Percentiles rank a stretch among this genome's conserved stretches.
Evolutionary conservation across 129 eudicot species (phyloP).

Genomic region (Erigeron canadensis): DNA sequence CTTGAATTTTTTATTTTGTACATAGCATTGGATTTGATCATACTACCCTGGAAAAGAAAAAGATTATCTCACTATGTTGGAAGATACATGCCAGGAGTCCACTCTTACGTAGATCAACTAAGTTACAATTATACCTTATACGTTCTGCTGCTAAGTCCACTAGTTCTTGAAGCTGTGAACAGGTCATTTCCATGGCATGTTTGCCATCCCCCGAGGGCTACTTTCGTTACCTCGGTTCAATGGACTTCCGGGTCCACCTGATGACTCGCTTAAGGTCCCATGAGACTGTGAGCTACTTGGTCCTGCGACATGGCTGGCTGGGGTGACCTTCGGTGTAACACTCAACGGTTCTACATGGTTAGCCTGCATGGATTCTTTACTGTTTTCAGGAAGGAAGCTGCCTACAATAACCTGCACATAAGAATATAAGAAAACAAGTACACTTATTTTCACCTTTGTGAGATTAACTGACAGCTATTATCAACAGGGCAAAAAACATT

Average conservation of each 20-base stretch:
- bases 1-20: not conserved
- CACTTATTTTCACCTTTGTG: not conserved
- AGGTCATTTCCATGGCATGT: constrained; percentile 82
- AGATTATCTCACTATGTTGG: constrained; percentile 12
- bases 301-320: constrained; percentile 40
- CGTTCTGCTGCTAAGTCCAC: constrained; percentile 23
- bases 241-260: constrained; percentile 82
- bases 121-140: constrained; percentile 31
- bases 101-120: constrained; percentile 22
- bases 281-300: constrained; percentile 81
- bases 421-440: not conserved
- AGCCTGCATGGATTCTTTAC: constrained; percentile 41
- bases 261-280: constrained; percentile 77
- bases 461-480: not conserved
- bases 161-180: constrained; percentile 5
- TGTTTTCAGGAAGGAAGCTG: constrained; percentile 59
- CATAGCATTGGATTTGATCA: constrained; percentile 24
- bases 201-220: constrained; percentile 60
- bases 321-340: constrained; percentile 35
- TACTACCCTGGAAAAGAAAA: constrained; percentile 7
- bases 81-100: constrained; percentile 8
- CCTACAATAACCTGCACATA: constrained; percentile 79
- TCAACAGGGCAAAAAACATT: not conserved
- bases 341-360: constrained; percentile 51
- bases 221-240: constrained; percentile 48